Base-by-base conservation (phyloP, 1,139 yeast species). In the Candida albicans region DNA sequence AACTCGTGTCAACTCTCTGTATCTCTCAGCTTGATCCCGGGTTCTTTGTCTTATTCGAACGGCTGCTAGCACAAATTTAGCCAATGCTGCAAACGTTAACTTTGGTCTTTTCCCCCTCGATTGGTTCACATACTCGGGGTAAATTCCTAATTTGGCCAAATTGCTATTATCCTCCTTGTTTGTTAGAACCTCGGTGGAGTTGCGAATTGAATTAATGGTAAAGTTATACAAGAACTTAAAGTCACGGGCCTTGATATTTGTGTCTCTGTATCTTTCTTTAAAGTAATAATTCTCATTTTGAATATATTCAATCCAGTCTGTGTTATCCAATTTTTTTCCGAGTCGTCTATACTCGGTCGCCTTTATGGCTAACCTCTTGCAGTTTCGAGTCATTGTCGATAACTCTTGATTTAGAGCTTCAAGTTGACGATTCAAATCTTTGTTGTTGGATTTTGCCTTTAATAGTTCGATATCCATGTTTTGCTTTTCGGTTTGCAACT, bases 51-150 rank as follows among this genome's bases (percentile, higher is more conserved):
- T 72, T 24, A 84, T 67, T 44, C 82, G 64, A 7, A 83, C 75
- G 31, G 71, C 65, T 1, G 87, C 85, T 48, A 84, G 61, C 5
- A 83, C 87, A 49, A 75, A 69, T 46, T 70, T 67, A 5, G 84
- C 81, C 35, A 75, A 51, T 18, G 52, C 55, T 40, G 58, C 65
- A 45, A 78, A 67, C 1, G 67, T 63, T 39, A 61, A 56, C 49
- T 59, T 53, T 27, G 53, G 48, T 30, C 45, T 39, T 40, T 48
- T 44, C 34, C 46, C 49, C 14, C 31, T n/a, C 28, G 26, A 27
- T n/a, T 14, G 25, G 8, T 34, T 31, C 8, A 42, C 42, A 33
- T 49, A 50, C 14, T 76, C 81, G 0, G 84, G 82, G 53, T 75
- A 77, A 10, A 79, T 68, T 7, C 84, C 84, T 47, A 68, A 65